phyloP scores from a whole-genome alignment of 2,329 filamentous ascomycete species.

The Alternaria sp. region DNA sequence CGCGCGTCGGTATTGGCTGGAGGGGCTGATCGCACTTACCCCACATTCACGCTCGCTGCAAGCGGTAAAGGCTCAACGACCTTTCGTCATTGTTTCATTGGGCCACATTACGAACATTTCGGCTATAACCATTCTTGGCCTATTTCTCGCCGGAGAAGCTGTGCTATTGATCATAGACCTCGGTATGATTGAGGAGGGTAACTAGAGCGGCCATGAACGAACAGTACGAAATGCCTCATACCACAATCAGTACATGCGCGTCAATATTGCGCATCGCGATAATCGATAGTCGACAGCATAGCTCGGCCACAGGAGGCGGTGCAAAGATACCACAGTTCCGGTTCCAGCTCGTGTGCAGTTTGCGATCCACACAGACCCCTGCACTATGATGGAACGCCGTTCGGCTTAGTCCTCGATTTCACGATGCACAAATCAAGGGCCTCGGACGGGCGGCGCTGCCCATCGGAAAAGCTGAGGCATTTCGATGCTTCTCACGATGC shows the following conservation, averaged over 20 bases:
- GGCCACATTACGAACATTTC: slow-evolving; percentile 8
- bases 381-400: slow-evolving; percentile 15
- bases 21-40: slow-evolving; percentile 8
- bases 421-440: slow-evolving; percentile 19
- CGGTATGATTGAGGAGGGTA: neutral
- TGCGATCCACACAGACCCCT: slow-evolving; percentile 23
- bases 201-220: neutral
- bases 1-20: slow-evolving; percentile 17
- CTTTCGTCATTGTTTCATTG: slow-evolving; percentile 27
- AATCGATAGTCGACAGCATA: neutral
- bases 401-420: slow-evolving; percentile 11
- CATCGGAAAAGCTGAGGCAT: slow-evolving; percentile 33
- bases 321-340: slow-evolving; percentile 31
- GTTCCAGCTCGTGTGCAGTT: slow-evolving; percentile 34
- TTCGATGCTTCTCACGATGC: slow-evolving; percentile 16
- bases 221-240: neutral
- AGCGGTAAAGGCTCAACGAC: slow-evolving; percentile 23
- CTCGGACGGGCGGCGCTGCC: slow-evolving; percentile 32
- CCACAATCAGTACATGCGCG: neutral
- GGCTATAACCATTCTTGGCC: neutral
- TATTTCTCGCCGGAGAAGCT: slow-evolving; percentile 6
- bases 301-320: slow-evolving; percentile 29
- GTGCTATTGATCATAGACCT: neutral
- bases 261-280: neutral
- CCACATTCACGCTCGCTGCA: slow-evolving; percentile 22